Conservation (phyloP, 2,329 filamentous ascomycete species). For the Colletotrichum magnum region DNA sequence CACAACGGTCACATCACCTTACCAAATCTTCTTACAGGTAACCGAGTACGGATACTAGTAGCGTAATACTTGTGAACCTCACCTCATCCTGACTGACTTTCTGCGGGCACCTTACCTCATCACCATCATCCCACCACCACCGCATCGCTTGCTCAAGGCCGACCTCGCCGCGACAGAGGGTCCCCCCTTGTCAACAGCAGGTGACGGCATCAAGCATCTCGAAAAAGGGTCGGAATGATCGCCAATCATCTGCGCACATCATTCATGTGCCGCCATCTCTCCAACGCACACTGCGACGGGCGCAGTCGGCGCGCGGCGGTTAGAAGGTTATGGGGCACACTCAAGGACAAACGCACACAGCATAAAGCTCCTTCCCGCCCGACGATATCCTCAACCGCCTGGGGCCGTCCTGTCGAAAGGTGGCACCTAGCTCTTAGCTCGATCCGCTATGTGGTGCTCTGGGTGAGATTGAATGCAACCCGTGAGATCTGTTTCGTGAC, state of each 20-base stretch:
- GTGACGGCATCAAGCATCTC: slow-evolving; percentile 13
- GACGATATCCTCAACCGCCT: not conserved
- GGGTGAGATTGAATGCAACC: slow-evolving; percentile 22
- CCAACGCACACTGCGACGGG: not conserved
- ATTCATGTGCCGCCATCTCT: slow-evolving; percentile 26
- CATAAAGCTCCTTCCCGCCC: slow-evolving; percentile 12
- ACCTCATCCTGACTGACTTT: not conserved
- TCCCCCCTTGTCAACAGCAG: not conserved
- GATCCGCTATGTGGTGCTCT: slow-evolving; percentile 4
- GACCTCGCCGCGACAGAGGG: not conserved
- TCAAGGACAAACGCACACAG: not conserved
- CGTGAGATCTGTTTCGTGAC: slow-evolving; percentile 36
- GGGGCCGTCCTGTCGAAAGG: not conserved
- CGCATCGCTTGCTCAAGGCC: not conserved
- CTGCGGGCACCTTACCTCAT: not conserved
- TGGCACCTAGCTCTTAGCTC: slow-evolving; percentile 18
- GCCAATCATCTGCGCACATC: slow-evolving; percentile 36
- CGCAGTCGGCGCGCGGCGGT: slow-evolving; percentile 1
- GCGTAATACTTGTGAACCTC: not conserved
- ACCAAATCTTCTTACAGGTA: not conserved
- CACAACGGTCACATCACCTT: not conserved
- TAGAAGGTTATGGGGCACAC: slow-evolving; percentile 4
- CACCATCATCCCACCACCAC: not conserved
- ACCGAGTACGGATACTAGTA: no score
- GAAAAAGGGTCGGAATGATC: slow-evolving; percentile 24